Evolutionary conservation across 2,329 filamentous ascomycete genomes (phyloP), one percentile per base, ranked within the genome.

Genomic region (Diaporthe citrichinensis): DNA sequence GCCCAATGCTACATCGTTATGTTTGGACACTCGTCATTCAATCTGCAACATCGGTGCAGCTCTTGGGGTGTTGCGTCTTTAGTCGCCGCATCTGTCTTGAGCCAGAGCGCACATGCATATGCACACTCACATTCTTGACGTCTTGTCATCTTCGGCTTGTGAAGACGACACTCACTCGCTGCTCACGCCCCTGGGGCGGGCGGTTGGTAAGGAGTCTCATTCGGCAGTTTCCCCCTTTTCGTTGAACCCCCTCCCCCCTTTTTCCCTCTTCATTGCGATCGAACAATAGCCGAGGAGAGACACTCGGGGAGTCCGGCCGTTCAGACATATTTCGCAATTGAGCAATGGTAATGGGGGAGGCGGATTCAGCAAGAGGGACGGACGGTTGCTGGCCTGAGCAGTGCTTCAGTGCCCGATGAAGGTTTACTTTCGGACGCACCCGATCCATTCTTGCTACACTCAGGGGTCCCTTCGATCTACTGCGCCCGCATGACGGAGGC

Each of bases 351-450:
- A 39, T 36, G 20, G 62, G 62, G 44, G 10, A 8, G 8, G 44
- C 5, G 62, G 46, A 25, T 17, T 7, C 46, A 51, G 46, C 28
- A 68, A 4, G n/a, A 65, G 23, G 62, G 44, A 51, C 44, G 31
- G 62, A 28, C 62, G 31, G 12, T 39, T 4, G 36, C 23, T 68
- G 28, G 46, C 46, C 28, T 68, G 31, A 39, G 31, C 62, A 51
- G 31, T 51, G 31, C 31, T 25, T 36, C 44, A 62, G 59, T 25
- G 36, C 59, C 20, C 4, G 59, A 10, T 17, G 62, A 68, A 68
- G 44, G 62, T 68, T 68, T 68, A 53, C 31, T 53, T 68, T 68
- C 62, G 62, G 62, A 68, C 44, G 62, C 62, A 39, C 31, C 44
- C 62, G 31, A 31, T 51, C 44, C 28, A 61, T 49, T 49, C 44